phyloP scores from a whole-genome alignment of 192 early-diverging fungal species.

The Thoreauomyces humboldtii region DNA sequence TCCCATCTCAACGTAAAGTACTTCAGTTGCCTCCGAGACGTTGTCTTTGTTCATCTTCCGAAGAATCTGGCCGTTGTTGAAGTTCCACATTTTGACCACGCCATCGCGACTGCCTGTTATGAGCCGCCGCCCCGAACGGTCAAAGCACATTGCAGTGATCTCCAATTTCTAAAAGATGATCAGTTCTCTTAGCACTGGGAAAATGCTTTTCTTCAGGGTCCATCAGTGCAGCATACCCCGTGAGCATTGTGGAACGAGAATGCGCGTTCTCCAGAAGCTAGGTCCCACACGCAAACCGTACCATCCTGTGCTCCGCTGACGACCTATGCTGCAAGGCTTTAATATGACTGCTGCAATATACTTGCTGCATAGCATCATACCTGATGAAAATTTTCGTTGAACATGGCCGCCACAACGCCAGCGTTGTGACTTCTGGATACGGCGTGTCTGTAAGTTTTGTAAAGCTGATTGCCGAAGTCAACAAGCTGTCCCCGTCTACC shows the following conservation, averaged over 20 bases:
- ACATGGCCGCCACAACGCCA: conserved; percentile 53
- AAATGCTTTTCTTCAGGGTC: no score
- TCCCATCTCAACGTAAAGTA: conserved; percentile 61
- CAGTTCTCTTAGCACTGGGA: no score
- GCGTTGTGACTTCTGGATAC: conserved; percentile 48
- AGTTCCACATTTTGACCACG: conserved; percentile 67
- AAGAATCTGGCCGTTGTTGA: conserved; percentile 65
- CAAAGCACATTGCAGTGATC: conserved; percentile 64
- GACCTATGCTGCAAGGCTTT: conserved; percentile 25
- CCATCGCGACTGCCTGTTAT: conserved; percentile 62
- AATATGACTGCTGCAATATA: background rate
- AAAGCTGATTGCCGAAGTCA: conserved; percentile 33
- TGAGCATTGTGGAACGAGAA: conserved; percentile 64
- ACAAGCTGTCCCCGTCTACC: no score
- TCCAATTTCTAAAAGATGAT: conserved; percentile 61
- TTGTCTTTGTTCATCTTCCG: conserved; percentile 52
- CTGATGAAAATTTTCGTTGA: conserved; percentile 63
- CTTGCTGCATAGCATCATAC: conserved; percentile 3
- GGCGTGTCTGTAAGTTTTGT: conserved; percentile 41
- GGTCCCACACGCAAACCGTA: conserved; percentile 57
- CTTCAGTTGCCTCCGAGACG: conserved; percentile 48
- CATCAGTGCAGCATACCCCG: conserved; percentile 43
- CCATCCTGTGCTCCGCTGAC: conserved; percentile 52
- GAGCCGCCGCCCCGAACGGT: conserved; percentile 50
- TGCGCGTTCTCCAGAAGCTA: conserved; percentile 50